These are phyloP conservation scores for Pseudogymnoascus sp. DNA, from an alignment of 2,329 filamentous ascomycete species.

Conservation along the genomic window DNA sequence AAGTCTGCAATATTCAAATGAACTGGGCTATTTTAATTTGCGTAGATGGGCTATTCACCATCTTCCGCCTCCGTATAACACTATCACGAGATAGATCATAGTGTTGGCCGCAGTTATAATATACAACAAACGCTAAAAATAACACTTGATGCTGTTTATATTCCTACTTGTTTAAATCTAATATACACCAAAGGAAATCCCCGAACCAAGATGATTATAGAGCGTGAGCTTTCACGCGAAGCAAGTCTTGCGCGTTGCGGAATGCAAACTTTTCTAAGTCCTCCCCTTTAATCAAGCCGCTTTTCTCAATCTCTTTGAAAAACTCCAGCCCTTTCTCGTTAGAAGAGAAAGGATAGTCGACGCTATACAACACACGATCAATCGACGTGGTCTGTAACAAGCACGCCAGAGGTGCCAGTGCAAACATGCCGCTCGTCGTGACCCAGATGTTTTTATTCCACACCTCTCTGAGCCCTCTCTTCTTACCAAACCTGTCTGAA, in stretches of 20 bases:
- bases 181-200: background rate
- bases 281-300: constrained; percentile 41
- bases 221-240: constrained; percentile 29
- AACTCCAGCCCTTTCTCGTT: constrained; percentile 43
- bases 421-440: constrained; percentile 49
- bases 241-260: constrained; percentile 43
- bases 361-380: constrained; percentile 48
- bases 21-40: background rate
- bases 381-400: constrained; percentile 38
- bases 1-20: background rate
- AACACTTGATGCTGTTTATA: background rate
- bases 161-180: background rate
- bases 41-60: background rate
- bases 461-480: constrained; percentile 38
- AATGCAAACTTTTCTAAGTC: constrained; percentile 43
- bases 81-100: background rate
- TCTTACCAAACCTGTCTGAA: constrained; percentile 27
- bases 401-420: constrained; percentile 40
- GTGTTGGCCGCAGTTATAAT: background rate
- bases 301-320: constrained; percentile 41
- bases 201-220: background rate
- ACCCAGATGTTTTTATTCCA: constrained; percentile 52
- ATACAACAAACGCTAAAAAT: background rate
- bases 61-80: too few species aligned
- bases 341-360: constrained; percentile 50